Conservation (phyloP, 2,329 filamentous ascomycete genomes). For the Metarhizium sp. region DNA sequence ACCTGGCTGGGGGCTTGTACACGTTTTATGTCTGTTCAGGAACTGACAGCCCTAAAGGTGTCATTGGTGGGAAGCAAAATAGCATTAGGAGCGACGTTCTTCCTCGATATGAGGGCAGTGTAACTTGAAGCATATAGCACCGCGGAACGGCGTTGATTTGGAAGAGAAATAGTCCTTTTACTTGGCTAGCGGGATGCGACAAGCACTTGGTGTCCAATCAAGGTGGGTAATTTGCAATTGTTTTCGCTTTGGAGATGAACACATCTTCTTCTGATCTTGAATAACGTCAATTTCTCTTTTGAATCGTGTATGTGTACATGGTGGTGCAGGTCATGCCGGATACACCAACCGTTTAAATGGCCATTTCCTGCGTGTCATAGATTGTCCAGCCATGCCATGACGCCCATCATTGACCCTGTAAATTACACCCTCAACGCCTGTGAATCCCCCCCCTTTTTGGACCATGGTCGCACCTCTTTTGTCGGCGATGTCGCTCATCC, state of each 20-base stretch:
- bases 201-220: background rate
- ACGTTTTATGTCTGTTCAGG: background rate
- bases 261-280: background rate
- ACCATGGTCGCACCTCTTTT: background rate
- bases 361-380: background rate
- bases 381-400: background rate
- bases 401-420: background rate
- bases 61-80: conserved; percentile 6
- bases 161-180: background rate
- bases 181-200: background rate
- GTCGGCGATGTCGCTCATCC: conserved; percentile 38
- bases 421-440: background rate
- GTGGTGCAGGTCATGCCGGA: background rate
- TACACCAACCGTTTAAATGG: background rate
- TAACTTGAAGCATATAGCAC: background rate
- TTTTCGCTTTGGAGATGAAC: background rate
- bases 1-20: background rate
- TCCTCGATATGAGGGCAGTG: background rate
- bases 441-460: background rate
- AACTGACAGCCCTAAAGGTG: background rate
- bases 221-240: background rate
- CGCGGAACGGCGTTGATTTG: background rate
- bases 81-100: conserved; percentile 8
- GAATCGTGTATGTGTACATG: background rate
- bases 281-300: background rate